Percentiles rank a stretch among this genome's conserved stretches.
Conservation (phyloP, 345 rosid species). For the Anastatica hierochuntica region DNA sequence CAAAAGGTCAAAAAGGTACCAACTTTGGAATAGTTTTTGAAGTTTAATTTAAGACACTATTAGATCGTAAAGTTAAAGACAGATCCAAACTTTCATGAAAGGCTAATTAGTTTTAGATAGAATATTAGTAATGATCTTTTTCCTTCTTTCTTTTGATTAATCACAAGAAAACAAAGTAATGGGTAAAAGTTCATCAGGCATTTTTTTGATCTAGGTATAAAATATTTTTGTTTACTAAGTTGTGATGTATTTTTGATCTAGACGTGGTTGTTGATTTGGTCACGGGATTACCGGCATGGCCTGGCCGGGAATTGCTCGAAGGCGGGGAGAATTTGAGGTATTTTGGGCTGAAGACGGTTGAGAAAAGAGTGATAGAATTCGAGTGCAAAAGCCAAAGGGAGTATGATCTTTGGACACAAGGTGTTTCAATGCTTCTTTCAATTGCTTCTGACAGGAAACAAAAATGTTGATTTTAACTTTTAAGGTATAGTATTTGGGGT, state of each 20-base stretch:
- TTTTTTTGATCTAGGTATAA: too few relatives aligned
- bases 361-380: slow-evolving; percentile 55
- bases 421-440: slow-evolving; percentile 56
- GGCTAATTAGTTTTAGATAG: not conserved
- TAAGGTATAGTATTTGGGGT: slow-evolving; percentile 2
- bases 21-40: not conserved
- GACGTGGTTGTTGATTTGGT: too few relatives aligned
- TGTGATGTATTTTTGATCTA: too few relatives aligned
- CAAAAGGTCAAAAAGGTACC: slow-evolving; percentile 14
- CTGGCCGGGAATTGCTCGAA: slow-evolving; percentile 60
- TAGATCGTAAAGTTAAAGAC: slow-evolving; percentile 17
- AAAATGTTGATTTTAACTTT: slow-evolving; percentile 25
- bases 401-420: slow-evolving; percentile 73
- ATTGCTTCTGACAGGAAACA: slow-evolving; percentile 40
- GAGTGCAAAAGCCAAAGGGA: slow-evolving; percentile 75
- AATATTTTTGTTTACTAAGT: too few relatives aligned
- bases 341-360: slow-evolving; percentile 52
- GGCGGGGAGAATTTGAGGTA: slow-evolving; percentile 64
- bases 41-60: too few relatives aligned
- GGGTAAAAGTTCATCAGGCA: too few relatives aligned
- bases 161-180: not conserved
- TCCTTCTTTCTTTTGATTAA: not conserved
- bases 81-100: slow-evolving; percentile 7
- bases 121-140: slow-evolving; percentile 1
- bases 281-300: slow-evolving; percentile 42